These are phyloP conservation scores for Balamuthia mandrillaris DNA, from an alignment of 208 protist genomes.

Conservation along the genomic window DNA sequence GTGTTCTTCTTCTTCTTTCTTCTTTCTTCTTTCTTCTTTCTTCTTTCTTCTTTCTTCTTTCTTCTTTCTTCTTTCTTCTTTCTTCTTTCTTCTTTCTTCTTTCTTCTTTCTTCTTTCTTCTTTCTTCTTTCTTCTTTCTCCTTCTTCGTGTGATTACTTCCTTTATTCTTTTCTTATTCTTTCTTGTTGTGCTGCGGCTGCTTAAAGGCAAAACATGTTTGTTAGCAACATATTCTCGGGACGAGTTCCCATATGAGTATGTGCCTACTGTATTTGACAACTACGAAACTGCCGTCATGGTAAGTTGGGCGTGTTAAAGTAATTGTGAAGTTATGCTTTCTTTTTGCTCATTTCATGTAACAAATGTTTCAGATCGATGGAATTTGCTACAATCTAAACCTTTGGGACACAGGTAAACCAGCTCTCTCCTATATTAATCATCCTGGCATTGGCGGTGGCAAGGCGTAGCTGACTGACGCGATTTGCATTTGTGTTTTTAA, in stretches of 20 bases:
- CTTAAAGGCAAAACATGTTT: slow-evolving; percentile 15
- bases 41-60: background rate
- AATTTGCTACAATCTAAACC: slow-evolving; percentile 25
- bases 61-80: background rate
- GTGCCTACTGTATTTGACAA: slow-evolving; percentile 14
- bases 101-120: background rate
- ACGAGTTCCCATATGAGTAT: slow-evolving; percentile 17
- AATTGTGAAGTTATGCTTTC: background rate
- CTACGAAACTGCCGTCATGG: slow-evolving; percentile 10
- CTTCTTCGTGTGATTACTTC: background rate
- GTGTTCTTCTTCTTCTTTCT: background rate
- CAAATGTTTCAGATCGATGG: background rate
- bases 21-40: background rate
- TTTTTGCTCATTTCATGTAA: background rate
- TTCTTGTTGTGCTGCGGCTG: background rate
- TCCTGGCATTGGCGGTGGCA: too few relatives aligned
- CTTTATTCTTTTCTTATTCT: background rate
- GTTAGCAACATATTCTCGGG: background rate
- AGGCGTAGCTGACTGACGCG: too few relatives aligned
- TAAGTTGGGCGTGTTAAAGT: background rate
- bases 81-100: background rate
- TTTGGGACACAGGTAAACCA: background rate
- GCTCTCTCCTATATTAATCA: too few relatives aligned
- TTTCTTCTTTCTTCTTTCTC: background rate
- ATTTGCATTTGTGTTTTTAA: too few relatives aligned